These are phyloP conservation scores for Trifolium dubium DNA, from an alignment of 306 rosid genomes.

Conservation along the genomic window DNA sequence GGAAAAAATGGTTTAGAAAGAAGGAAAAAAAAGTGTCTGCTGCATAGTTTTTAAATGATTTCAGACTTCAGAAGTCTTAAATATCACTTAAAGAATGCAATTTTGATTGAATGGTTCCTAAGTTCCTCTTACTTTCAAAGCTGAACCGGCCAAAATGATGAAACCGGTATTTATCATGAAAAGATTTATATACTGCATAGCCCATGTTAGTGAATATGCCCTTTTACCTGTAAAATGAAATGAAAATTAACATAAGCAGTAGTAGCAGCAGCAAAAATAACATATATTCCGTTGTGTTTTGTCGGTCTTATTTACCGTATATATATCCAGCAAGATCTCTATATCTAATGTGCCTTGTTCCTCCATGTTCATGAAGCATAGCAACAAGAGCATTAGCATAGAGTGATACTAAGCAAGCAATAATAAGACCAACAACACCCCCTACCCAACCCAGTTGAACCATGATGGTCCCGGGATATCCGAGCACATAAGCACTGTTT, in stretches of 20 bases:
- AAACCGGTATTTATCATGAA: conserved; percentile 93
- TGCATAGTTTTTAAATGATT: not conserved
- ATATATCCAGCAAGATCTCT: conserved; percentile 90
- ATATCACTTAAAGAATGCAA: not conserved
- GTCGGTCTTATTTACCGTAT: conserved; percentile 58
- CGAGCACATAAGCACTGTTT: conserved; percentile 93
- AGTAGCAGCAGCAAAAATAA: not conserved
- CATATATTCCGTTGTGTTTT: not conserved
- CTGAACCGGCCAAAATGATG: conserved; percentile 91
- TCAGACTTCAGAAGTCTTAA: not conserved
- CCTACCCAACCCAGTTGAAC: conserved; percentile 83
- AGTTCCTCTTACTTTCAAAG: conserved; percentile 71
- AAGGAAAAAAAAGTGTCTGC: not conserved
- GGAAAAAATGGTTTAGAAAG: not conserved
- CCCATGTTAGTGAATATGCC: conserved; percentile 84
- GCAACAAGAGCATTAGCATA: conserved; percentile 83
- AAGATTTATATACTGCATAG: conserved; percentile 83
- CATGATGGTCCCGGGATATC: conserved; percentile 86
- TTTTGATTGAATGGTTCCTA: conserved; percentile 1
- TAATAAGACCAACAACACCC: conserved; percentile 76
- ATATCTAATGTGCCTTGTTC: conserved; percentile 86
- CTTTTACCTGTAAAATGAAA: conserved; percentile 63
- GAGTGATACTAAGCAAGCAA: conserved; percentile 68
- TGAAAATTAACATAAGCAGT: conserved; percentile 10
- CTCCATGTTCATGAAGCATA: conserved; percentile 85